Conservation (phyloP, 2,329 filamentous ascomycete genomes). For the Nigrospora osmanthi region DNA sequence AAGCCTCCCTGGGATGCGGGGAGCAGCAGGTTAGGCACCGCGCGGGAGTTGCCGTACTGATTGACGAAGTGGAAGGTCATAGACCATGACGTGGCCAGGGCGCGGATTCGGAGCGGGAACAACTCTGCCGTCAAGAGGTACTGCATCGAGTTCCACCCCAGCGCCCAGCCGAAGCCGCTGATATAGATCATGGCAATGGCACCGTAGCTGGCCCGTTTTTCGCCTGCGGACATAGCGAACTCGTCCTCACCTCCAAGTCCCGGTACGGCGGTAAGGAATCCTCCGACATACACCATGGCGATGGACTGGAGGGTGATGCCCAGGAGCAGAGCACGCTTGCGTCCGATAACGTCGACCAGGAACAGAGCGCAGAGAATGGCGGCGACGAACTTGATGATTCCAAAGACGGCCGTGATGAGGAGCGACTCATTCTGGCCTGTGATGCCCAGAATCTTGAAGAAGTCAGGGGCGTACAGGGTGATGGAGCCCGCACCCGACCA, state of each 20-base stretch:
- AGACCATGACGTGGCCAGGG: conserved; percentile 60
- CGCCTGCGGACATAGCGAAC: conserved; percentile 33
- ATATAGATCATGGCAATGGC: conserved; percentile 70
- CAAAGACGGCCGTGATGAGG: conserved; percentile 68
- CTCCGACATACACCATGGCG: conserved; percentile 54
- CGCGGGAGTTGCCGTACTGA: conserved; percentile 70
- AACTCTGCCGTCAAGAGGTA: conserved; percentile 73
- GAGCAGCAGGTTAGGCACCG: conserved; percentile 69
- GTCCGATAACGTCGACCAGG: conserved; percentile 71
- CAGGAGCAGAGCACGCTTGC: conserved; percentile 57
- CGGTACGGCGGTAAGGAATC: conserved; percentile 56
- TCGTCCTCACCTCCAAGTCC: conserved; percentile 40
- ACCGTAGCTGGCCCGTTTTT: conserved; percentile 52
- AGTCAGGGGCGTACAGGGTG: conserved; percentile 67
- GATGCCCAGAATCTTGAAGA: conserved; percentile 66
- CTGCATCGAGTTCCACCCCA: conserved; percentile 71
- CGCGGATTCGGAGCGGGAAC: conserved; percentile 67
- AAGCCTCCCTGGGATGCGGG: conserved; percentile 35
- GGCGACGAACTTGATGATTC: conserved; percentile 63
- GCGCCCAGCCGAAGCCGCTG: conserved; percentile 60
- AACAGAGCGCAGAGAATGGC: conserved; percentile 66
- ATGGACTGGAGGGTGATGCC: conserved; percentile 58
- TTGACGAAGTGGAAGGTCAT: conserved; percentile 77
- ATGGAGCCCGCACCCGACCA: conserved; percentile 69
- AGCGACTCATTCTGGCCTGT: conserved; percentile 61